Conservation (phyloP, 108 stramenopile genomes). For the Cyclotella atomus region DNA sequence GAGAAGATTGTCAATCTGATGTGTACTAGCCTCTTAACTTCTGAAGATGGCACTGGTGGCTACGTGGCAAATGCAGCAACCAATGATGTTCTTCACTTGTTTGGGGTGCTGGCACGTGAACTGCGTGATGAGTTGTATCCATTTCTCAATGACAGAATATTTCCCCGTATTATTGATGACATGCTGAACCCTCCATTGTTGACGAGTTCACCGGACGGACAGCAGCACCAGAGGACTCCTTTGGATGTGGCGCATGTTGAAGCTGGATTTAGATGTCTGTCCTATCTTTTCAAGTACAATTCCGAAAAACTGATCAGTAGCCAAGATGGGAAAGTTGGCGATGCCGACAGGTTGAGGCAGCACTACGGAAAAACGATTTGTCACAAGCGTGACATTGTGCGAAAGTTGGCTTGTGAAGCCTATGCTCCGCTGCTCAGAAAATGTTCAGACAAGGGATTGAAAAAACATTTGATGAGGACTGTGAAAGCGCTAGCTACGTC, state of each 20-base stretch:
- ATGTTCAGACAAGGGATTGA: slow-evolving; percentile 57
- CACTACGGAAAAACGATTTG: slow-evolving; percentile 82
- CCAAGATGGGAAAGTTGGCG: slow-evolving; percentile 14
- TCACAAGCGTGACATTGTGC: slow-evolving; percentile 70
- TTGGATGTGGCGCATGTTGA: slow-evolving; percentile 82
- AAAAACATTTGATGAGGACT: slow-evolving; percentile 71
- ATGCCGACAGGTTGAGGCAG: slow-evolving; percentile 73
- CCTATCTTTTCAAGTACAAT: slow-evolving; percentile 86
- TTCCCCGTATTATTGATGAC: slow-evolving; percentile 78
- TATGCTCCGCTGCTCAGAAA: slow-evolving; percentile 83
- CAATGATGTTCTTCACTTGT: slow-evolving; percentile 81
- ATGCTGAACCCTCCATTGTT: slow-evolving; percentile 70
- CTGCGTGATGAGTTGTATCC: slow-evolving; percentile 85
- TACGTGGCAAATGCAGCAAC: slow-evolving; percentile 81
- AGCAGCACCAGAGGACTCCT: slow-evolving; percentile 52
- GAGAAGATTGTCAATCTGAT: slow-evolving; percentile 69
- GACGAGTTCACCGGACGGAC: slow-evolving; percentile 47
- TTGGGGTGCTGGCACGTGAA: slow-evolving; percentile 84
- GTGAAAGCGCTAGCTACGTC: slow-evolving; percentile 68
- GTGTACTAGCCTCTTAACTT: slow-evolving; percentile 59
- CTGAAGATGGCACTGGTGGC: slow-evolving; percentile 20
- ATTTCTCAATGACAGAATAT: slow-evolving; percentile 60
- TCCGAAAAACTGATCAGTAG: slow-evolving; percentile 56
- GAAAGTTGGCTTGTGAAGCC: slow-evolving; percentile 78
- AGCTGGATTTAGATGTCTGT: slow-evolving; percentile 77